Evolutionary conservation across 768 basidiomycete genomes (phyloP).

Genomic region (Amanita pseudoporphyria): DNA sequence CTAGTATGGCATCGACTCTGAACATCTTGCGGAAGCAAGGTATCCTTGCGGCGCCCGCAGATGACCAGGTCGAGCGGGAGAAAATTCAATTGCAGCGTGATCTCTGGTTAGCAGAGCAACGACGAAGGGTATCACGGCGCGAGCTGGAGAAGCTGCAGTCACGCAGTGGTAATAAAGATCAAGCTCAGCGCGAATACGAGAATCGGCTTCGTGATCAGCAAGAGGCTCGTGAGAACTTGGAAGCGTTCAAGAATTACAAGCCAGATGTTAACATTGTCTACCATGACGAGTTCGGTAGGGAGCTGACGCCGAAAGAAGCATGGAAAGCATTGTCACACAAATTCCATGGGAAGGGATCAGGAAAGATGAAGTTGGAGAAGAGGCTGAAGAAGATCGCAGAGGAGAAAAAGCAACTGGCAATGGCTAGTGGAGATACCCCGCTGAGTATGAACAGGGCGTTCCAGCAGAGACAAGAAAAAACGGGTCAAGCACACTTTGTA

Average conservation of each 20-base stretch:
- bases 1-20: slow-evolving; percentile 84
- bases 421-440: slow-evolving; percentile 94
- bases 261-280: slow-evolving; percentile 96
- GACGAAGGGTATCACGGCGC: slow-evolving; percentile 62
- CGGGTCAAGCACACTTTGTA: slow-evolving; percentile 94
- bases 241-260: slow-evolving; percentile 89
- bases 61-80: slow-evolving; percentile 71
- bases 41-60: slow-evolving; percentile 54
- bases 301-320: slow-evolving; percentile 87
- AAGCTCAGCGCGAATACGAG: slow-evolving; percentile 90
- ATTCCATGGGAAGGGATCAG: slow-evolving; percentile 97
- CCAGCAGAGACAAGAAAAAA: slow-evolving; percentile 85
- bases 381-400: slow-evolving; percentile 95
- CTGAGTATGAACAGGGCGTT: slow-evolving; percentile 93
- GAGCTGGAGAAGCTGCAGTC: slow-evolving; percentile 72
- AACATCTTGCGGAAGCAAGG: slow-evolving; percentile 88
- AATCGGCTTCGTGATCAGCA: slow-evolving; percentile 88
- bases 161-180: slow-evolving; percentile 80
- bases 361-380: slow-evolving; percentile 96
- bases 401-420: slow-evolving; percentile 88
- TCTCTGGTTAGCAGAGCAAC: slow-evolving; percentile 83
- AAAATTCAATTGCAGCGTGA: slow-evolving; percentile 76
- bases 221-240: slow-evolving; percentile 73
- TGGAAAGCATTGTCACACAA: slow-evolving; percentile 98
- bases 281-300: slow-evolving; percentile 90